A percentile compares a stretch with the other conserved stretches of the same genome.
Evolutionary conservation across 2,329 filamentous ascomycete genomes (phyloP).

Genomic region (Mycosphaerelloides madeirae): DNA sequence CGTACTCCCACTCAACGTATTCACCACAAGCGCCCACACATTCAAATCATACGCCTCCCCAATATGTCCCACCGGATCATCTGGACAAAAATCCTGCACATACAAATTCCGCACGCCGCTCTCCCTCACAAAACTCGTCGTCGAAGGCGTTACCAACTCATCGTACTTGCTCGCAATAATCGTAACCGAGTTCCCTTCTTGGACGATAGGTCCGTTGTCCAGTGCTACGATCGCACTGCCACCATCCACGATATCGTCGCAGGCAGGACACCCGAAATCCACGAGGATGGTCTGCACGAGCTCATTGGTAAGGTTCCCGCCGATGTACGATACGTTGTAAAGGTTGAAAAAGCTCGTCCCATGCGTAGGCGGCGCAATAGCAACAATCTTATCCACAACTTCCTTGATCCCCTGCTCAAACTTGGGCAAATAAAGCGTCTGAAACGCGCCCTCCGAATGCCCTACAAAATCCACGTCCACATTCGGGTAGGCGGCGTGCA

Average conservation of each 20-base stretch:
- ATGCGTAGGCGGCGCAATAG: slow-evolving; percentile 23
- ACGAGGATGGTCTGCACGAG: slow-evolving; percentile 12
- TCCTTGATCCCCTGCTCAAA: slow-evolving; percentile 14
- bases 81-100: slow-evolving; percentile 22
- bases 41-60: slow-evolving; percentile 24
- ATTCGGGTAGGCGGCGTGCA: slow-evolving; percentile 15
- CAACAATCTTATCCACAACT: slow-evolving; percentile 19
- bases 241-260: slow-evolving; percentile 14
- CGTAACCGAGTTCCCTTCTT: slow-evolving; percentile 18
- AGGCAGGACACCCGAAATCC: slow-evolving; percentile 19
- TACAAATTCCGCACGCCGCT: slow-evolving; percentile 20
- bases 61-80: slow-evolving; percentile 22
- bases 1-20: slow-evolving; percentile 16
- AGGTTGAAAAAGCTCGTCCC: slow-evolving; percentile 20
- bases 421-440: slow-evolving; percentile 21
- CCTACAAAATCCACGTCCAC: slow-evolving; percentile 21
- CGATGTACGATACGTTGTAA: slow-evolving; percentile 18
- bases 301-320: slow-evolving; percentile 14
- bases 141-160: slow-evolving; percentile 22
- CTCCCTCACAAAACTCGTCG: slow-evolving; percentile 21
- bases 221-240: background rate
- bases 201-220: slow-evolving; percentile 18
- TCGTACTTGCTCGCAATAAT: slow-evolving; percentile 20
- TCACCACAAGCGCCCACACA: slow-evolving; percentile 21
- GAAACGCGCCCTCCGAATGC: slow-evolving; percentile 24